Base-by-base conservation (phyloP, 2,329 filamentous ascomycete genomes). In the Apiospora malaysiana region DNA sequence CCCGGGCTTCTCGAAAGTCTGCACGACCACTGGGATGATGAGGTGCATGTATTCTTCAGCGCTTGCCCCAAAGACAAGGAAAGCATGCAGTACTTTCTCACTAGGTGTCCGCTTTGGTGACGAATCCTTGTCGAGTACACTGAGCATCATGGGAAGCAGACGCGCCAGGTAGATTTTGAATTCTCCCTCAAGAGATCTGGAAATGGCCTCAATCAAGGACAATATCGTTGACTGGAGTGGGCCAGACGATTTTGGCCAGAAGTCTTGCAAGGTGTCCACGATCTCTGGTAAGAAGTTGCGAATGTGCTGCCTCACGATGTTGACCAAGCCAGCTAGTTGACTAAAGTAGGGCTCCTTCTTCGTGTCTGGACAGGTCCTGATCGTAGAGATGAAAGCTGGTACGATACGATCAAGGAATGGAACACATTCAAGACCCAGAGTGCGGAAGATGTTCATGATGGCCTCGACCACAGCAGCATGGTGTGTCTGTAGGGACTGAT, bases 21-120 rank as follows among this genome's bases (percentile, higher is more conserved):
- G 91, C 10, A 99, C 95, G 77, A 99, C 94, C 46, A 97, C 94
- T 0, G 96, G 96, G 68, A 99, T 94, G 75, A 99, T 98, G 69
- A 99, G 87, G 80, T 99, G 96, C 96, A 99, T 99, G 81, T 99
- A 99, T 80, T 99, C 96, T 80, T 99, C 96, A 14, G 93, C 93
- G 78, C 95, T 98, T 0, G 95, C 92, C 0, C 97, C 97, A 79
- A 99, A 99, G 0, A 99, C 93, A 40, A 99, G 84, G 81, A 99
- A 97, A 0, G 95, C 95, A 79, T 98, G 96, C 32, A 99, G 86
- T 4, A 99, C 95, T 76, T 92, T 92, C 79, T 98, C 94, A 0
- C 95, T 97, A 2, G 94, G 92, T 18, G 90, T 87, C n/a, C 94
- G 89, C 77, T 94, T 92, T 1, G 88, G 84, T 0, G 92, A 92